A percentile compares a stretch with the other conserved stretches of the same genome.
These are phyloP conservation scores for Yamadazyma sp. DNA, from an alignment of 1,139 yeast species.

Conservation along the genomic window DNA sequence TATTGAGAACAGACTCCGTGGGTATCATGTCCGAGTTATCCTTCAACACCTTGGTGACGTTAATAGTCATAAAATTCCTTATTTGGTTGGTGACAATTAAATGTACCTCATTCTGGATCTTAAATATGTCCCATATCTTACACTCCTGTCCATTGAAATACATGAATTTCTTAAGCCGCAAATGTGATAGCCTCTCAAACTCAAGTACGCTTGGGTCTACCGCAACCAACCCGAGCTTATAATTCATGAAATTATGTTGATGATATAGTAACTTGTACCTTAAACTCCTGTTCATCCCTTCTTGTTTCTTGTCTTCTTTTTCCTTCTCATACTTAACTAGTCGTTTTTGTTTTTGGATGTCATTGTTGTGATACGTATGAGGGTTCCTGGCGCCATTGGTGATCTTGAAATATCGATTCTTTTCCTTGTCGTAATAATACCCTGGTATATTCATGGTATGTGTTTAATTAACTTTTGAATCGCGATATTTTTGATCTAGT, in stretches of 20 bases:
- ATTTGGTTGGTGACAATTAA: slow-evolving; percentile 13
- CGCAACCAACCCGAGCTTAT: slow-evolving; percentile 13
- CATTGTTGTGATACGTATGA: slow-evolving; percentile 29
- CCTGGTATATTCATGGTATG: slow-evolving; percentile 40
- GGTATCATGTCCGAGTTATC: background rate
- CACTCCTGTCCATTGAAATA: slow-evolving; percentile 11
- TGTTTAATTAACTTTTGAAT: background rate
- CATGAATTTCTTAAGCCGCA: slow-evolving; percentile 8
- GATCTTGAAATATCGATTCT: slow-evolving; percentile 46
- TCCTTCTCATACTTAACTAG: slow-evolving; percentile 12
- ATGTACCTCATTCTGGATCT: slow-evolving; percentile 7
- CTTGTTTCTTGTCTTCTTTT: slow-evolving; percentile 2
- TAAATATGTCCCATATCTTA: slow-evolving; percentile 14
- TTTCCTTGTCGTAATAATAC: slow-evolving; percentile 43
- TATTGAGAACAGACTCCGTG: slow-evolving; percentile 3
- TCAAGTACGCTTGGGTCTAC: slow-evolving; percentile 11
- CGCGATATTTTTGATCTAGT: background rate
- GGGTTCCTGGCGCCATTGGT: slow-evolving; percentile 32
- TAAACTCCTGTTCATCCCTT: slow-evolving; percentile 9
- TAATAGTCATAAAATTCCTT: slow-evolving; percentile 11
- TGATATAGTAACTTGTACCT: slow-evolving; percentile 13
- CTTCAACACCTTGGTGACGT: slow-evolving; percentile 7
- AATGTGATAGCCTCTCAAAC: slow-evolving; percentile 11
- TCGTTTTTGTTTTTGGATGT: slow-evolving; percentile 31
- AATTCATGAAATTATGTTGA: slow-evolving; percentile 8